Evolutionary conservation across 1,284 basidiomycete species (phyloP), one percentile per base, ranked within the genome.

Genomic region (Ceratobasidium sp.): DNA sequence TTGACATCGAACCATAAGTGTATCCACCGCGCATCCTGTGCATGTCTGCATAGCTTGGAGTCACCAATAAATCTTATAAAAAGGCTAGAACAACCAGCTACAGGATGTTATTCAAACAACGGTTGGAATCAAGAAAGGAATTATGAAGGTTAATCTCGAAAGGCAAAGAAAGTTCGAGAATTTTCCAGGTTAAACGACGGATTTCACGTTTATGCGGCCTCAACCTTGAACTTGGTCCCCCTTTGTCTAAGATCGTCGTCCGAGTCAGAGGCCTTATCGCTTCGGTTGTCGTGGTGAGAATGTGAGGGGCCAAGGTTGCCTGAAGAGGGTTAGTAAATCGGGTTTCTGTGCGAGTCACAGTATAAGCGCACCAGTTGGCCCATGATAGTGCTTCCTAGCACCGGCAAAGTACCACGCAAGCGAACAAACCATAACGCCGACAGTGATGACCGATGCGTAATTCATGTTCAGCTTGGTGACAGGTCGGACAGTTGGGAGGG

Each of bases 391-490:
- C 60, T 75, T 76, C 70, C 81, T 79, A n/a, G 82, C 83, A 65
- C 79, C 80, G 23, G 76, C 71, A 36, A 80, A 76, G 77, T 84
- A 85, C 82, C 82, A 83, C 0, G 81, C 64, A 9, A 79, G 76
- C 4, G 81, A 78, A 8, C 84, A 74, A 39, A 80, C 45, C 69
- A 83, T 75, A 28, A 83, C 80, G 55, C 79, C 82, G 14, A 75
- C 72, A 45, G 82, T 82, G 76, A 83, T 81, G 18, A 60, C 50
- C 52, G 57, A 57, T 5, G 90, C 88, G 78, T 93, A 93, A 78
- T 93, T 93, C 92, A 94, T 93, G 76, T 89, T 92, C 36, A 72
- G 32, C 32, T 81, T 78, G 10, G 88, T 91, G 26, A 93, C 90
- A 9, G 92, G 92, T n/a, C 84, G 77, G 48, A 86, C 77, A 1